These are phyloP conservation scores for Solidago caesia DNA, from an alignment of 129 eudicot genomes.

Conservation along the genomic window DNA sequence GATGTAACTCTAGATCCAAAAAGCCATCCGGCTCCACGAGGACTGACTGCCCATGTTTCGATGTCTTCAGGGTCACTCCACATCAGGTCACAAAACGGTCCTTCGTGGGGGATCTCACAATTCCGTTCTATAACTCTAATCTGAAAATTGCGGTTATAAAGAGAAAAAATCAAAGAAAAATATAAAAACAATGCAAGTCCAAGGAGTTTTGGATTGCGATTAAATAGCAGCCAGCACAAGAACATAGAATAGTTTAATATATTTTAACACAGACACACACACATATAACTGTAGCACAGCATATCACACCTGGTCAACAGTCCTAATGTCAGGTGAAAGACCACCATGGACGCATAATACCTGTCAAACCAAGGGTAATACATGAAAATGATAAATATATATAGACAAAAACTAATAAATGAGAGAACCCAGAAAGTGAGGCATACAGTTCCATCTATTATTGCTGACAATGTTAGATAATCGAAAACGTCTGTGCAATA, in stretches of 20 bases:
- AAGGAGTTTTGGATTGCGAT: constrained; percentile 2
- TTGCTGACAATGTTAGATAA: constrained; percentile 91
- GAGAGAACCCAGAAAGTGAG: not conserved
- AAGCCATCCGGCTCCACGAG: constrained; percentile 99
- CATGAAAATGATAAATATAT: not conserved
- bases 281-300: constrained; percentile 19
- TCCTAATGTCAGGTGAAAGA: constrained; percentile 95
- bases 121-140: constrained; percentile 90
- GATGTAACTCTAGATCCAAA: constrained; percentile 98
- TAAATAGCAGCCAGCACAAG: constrained; percentile 12
- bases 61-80: constrained; percentile 99
- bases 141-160: constrained; percentile 37
- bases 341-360: constrained; percentile 99
- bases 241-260: constrained; percentile 9
- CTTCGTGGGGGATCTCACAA: constrained; percentile 99
- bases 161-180: constrained; percentile 4
- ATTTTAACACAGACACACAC: too few relatives aligned
- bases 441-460: constrained; percentile 90
- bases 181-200: not conserved
- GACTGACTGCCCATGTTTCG: constrained; percentile 99
- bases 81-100: constrained; percentile 98
- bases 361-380: constrained; percentile 33
- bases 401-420: not conserved
- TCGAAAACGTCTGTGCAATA: constrained; percentile 99
- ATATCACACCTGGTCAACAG: constrained; percentile 82